Base-by-base conservation (phyloP, 2,329 filamentous ascomycete genomes). In the Esteya vermicola region DNA sequence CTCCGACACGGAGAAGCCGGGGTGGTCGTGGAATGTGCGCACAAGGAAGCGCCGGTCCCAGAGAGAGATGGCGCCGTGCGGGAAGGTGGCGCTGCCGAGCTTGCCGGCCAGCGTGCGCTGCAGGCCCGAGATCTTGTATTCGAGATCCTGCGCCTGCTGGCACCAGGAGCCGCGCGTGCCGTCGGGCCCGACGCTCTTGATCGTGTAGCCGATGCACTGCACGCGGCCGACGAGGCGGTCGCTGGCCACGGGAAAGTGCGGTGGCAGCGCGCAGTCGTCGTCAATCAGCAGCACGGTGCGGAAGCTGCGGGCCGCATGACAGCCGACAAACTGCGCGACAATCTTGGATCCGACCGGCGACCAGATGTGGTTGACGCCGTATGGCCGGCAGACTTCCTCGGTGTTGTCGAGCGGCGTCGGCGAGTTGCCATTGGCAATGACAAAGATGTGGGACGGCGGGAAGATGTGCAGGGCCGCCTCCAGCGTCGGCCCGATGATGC, bases 121-220 rank as follows among this genome's bases (percentile, higher is more conserved):
- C 35, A 41, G 35, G 22, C 40, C 40, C 4, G 27, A 33, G 40
- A 41, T 41, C 40, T 41, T 41, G 35, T 41, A 41, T 25, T 41
- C 40, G 40, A 41, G 40, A 25, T 41, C 40, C 40, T 41, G 40
- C 4, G 40, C 40, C 28, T 41, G 40, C 31, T 41, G 40, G 28
- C 40, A 41, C 33, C 27, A 38, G 7, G 34, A 19, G 23, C 40
- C 40, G 20, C 22, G 26, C 10, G 27, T 18, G 25, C 23, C 25
- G 19, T 13, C n/a, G 20, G 39, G 33, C 13, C 40, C 40, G 9
- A 41, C 40, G 28, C 33, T 37, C 28, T 38, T 41, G 30, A 41
- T 41, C 13, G 40, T 41, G 35, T 41, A 41, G 30, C 40, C 40
- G 35, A 41, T 25, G 34, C 40, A 37, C 34, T 41, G 35, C 9